These are phyloP conservation scores for Eleusine indica DNA, from an alignment of 176 grass and related monocot species.

Conservation along the genomic window DNA sequence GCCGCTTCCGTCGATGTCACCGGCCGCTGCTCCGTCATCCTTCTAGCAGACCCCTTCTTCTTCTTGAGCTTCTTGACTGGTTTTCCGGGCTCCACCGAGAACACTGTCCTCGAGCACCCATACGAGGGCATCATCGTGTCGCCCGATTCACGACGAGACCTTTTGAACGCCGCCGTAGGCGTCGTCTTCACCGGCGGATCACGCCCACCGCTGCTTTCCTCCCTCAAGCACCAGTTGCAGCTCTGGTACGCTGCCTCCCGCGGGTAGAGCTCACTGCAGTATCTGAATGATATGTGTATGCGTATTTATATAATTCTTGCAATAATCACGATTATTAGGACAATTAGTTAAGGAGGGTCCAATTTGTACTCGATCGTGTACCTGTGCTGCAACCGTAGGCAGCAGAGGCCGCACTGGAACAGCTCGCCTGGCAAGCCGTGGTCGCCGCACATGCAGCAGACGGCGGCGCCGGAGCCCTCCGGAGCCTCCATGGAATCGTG, in stretches of 20 bases:
- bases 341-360: too few relatives aligned
- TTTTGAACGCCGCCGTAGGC: background rate
- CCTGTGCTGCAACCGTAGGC: conserved; percentile 70
- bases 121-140: background rate
- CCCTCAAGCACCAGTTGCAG: conserved; percentile 89
- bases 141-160: background rate
- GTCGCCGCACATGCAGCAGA: conserved; percentile 97
- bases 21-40: background rate
- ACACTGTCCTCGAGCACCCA: conserved; percentile 24
- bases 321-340: too few relatives aligned
- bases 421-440: conserved; percentile 64
- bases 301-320: background rate
- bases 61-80: conserved; percentile 63
- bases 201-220: background rate
- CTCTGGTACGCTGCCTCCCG: conserved; percentile 44
- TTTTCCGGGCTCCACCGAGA: conserved; percentile 44
- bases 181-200: background rate
- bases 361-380: conserved; percentile 8
- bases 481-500: conserved; percentile 13
- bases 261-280: conserved; percentile 87
- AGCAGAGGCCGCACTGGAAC: conserved; percentile 71
- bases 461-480: background rate
- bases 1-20: background rate
- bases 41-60: background rate
- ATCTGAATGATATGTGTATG: conserved; percentile 23